These are phyloP conservation scores for Parathielavia hyrcaniae DNA, from an alignment of 495 filamentous ascomycete genomes.

Conservation along the genomic window DNA sequence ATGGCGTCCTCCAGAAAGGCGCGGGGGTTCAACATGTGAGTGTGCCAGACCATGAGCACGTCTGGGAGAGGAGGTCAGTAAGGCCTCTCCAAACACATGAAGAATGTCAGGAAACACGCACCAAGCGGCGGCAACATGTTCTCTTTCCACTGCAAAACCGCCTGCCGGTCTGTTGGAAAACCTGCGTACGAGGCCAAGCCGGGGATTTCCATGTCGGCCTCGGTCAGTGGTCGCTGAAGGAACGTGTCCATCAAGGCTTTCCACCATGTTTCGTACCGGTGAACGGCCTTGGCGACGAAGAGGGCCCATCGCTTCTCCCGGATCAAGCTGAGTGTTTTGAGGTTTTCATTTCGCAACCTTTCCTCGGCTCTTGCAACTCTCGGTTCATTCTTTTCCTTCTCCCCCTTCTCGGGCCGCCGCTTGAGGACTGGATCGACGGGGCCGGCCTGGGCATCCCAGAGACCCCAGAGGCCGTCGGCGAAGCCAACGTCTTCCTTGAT, in stretches of 20 bases:
- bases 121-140: constrained; percentile 39
- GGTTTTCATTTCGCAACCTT: constrained; percentile 24
- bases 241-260: constrained; percentile 20
- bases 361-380: constrained; percentile 18
- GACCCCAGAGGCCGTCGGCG: constrained; percentile 58
- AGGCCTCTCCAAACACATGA: constrained; percentile 9
- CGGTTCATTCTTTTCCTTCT: constrained; percentile 11
- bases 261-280: constrained; percentile 73
- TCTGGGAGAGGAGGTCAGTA: constrained; percentile 42
- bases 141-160: constrained; percentile 26
- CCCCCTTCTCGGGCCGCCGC: constrained; percentile 17
- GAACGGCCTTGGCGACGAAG: constrained; percentile 65
- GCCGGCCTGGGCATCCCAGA: constrained; percentile 48
- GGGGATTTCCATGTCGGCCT: constrained; percentile 29
- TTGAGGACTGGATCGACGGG: constrained; percentile 18
- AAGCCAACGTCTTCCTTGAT: constrained; percentile 61
- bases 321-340: constrained; percentile 44
- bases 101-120: constrained; percentile 15
- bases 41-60: constrained; percentile 86
- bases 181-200: constrained; percentile 17
- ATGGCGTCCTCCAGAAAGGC: constrained; percentile 74
- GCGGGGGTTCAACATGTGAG: constrained; percentile 77
- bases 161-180: constrained; percentile 20
- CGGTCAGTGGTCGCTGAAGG: constrained; percentile 28
- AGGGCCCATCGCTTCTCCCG: constrained; percentile 77